Percentiles rank a stretch among this genome's conserved stretches.
These are phyloP conservation scores for Rhizophagus prolifer DNA, from an alignment of 192 early-diverging fungal species.

Conservation along the genomic window DNA sequence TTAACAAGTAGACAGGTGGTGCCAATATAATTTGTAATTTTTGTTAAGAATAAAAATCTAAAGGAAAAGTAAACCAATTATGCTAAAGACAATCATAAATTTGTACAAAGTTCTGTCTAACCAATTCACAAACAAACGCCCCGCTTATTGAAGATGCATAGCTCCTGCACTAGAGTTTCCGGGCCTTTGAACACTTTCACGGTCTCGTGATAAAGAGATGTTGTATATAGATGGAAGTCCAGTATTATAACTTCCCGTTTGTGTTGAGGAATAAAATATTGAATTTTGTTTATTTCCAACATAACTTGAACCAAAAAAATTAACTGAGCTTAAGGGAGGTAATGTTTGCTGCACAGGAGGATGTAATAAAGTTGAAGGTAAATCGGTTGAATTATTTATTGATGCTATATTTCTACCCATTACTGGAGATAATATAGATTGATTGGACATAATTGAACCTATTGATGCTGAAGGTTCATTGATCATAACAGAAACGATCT, in stretches of 20 bases:
- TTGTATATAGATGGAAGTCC: neutral
- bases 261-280: neutral
- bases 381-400: neutral
- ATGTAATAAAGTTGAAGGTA: neutral
- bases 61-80: neutral
- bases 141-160: neutral
- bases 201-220: neutral
- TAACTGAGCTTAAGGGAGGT: constrained; percentile 16
- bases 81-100: neutral
- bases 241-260: neutral
- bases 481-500: neutral
- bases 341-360: constrained; percentile 3
- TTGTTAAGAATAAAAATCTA: too few species aligned
- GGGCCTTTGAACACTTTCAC: neutral
- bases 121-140: neutral
- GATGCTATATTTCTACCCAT: neutral
- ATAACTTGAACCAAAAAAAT: neutral
- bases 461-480: neutral
- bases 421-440: neutral
- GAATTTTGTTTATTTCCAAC: constrained; percentile 6
- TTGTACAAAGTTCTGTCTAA: neutral
- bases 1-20: too few species aligned
- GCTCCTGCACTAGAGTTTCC: neutral
- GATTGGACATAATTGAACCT: neutral
- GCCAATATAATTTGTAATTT: too few species aligned